Evolutionary conservation across 768 basidiomycete genomes (phyloP), one percentile per base, ranked within the genome.

Genomic region (Tubosaeta sp.): DNA sequence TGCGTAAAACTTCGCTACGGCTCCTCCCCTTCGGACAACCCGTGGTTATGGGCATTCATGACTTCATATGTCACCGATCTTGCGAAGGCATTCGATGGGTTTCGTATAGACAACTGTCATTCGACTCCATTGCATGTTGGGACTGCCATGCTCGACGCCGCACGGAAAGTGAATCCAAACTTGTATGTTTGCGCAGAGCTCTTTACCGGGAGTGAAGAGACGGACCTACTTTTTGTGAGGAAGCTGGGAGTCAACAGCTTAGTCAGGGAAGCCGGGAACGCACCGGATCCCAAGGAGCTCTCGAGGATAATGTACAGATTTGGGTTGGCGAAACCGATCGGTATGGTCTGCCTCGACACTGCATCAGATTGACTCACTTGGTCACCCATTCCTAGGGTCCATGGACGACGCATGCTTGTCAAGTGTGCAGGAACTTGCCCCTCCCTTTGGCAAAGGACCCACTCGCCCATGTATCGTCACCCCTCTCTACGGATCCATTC

Each of bases 1-100:
- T 98, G 97, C 65, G 97, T 99, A 65, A 99, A 99, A 66, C 80
- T 98, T 41, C 91, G 97, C 32, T 99, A 97, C 63, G 97, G 97
- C 3, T 75, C 80, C 14, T 78, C 78, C 7, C 87, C 88, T 2
- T 73, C 79, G 1, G 85, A 86, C 57, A 97, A 95, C 67, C 93
- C 93, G 1, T 97, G 91, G 91, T 74, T 98, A 39, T 99, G 97
- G 97, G 66, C 80, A 32, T 86, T 93, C 70, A 97, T 98, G 84
- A 85, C 78, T 11, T 72, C 76, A 48, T 98, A 99, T 60, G 90
- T 94, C 51, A 78, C 77, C 45, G 76, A 77, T 9, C 85, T 98
- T 26, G 97, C 95, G 0, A 73, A 72, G 35, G 79, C 81, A 8
- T 99, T 97, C 65, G 88, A 97, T 54, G 97, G 97, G 10, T 99